phyloP scores from a whole-genome alignment of 345 rosid species.

The Aquilaria sinensis region DNA sequence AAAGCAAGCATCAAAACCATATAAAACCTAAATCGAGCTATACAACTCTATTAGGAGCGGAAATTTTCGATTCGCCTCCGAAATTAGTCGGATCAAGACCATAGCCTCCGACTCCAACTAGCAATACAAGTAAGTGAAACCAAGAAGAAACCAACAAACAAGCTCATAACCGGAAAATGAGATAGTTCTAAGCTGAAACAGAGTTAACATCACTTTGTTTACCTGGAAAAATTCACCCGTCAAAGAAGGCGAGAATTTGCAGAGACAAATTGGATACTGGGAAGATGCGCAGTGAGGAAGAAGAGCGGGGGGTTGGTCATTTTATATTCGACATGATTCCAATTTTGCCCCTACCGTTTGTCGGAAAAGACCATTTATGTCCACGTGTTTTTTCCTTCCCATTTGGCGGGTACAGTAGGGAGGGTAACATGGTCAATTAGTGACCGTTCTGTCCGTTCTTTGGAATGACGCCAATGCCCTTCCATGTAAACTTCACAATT shows the following conservation, averaged over 20 bases:
- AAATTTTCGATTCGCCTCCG: too few relatives aligned
- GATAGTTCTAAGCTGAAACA: not conserved
- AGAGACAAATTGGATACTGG: not conserved
- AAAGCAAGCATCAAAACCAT: too few relatives aligned
- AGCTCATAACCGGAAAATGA: not conserved
- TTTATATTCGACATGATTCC: conserved; percentile 16
- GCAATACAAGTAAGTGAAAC: too few relatives aligned
- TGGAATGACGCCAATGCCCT: too few relatives aligned
- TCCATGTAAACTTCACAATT: too few relatives aligned
- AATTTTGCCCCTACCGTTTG: conserved; percentile 3
- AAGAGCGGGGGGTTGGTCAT: conserved; percentile 7
- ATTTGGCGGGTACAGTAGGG: not conserved
- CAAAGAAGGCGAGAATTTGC: conserved; percentile 2
- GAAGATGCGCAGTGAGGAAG: conserved; percentile 2
- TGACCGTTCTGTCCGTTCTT: not conserved
- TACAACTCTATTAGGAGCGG: too few relatives aligned
- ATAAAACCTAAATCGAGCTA: too few relatives aligned
- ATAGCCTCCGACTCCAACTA: too few relatives aligned
- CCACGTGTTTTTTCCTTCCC: too few relatives aligned
- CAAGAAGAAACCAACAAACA: not conserved
- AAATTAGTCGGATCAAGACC: too few relatives aligned
- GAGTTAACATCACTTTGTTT: not conserved
- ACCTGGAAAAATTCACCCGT: conserved; percentile 7
- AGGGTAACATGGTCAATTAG: conserved; percentile 6
- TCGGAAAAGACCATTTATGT: not conserved